These are phyloP conservation scores for Crithidia mellificae DNA, from an alignment of 208 protist species.

Conservation along the genomic window DNA sequence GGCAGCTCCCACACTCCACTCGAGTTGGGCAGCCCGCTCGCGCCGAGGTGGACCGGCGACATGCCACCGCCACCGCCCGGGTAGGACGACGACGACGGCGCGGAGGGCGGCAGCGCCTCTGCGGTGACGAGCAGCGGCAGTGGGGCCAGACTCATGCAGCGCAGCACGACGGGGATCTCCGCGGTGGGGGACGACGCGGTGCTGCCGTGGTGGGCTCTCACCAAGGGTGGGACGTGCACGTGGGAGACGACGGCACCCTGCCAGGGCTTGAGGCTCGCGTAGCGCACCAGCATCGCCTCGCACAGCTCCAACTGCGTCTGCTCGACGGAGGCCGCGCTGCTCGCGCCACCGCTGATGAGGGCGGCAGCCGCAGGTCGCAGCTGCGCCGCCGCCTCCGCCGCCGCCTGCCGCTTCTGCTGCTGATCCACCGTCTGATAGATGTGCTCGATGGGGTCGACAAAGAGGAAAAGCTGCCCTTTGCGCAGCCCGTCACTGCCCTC, in stretches of 20 bases:
- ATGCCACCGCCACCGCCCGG: too few species aligned
- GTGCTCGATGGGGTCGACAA: constrained; percentile 67
- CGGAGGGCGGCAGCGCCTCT: constrained; percentile 26
- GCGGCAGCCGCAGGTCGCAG: not conserved
- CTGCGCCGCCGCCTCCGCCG: constrained; percentile 21
- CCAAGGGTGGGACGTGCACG: constrained; percentile 29
- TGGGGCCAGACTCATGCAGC: constrained; percentile 65
- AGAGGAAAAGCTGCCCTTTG: constrained; percentile 69
- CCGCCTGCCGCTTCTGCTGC: constrained; percentile 28
- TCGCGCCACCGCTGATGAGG: not conserved
- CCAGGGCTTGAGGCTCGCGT: constrained; percentile 46
- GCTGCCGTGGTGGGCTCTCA: constrained; percentile 29
- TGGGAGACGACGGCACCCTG: constrained; percentile 47
- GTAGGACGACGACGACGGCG: not conserved
- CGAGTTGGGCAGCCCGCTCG: not conserved
- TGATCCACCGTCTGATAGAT: constrained; percentile 35
- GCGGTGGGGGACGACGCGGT: constrained; percentile 15
- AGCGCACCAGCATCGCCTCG: constrained; percentile 40
- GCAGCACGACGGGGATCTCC: constrained; percentile 49
- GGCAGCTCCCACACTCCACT: not conserved
- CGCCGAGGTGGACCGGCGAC: not conserved
- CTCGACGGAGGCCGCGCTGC: constrained; percentile 35
- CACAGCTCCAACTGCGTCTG: constrained; percentile 56
- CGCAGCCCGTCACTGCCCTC: constrained; percentile 29
- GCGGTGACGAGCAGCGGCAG: constrained; percentile 68